phyloP scores from a whole-genome alignment of 192 early-diverging fungal species.

The Linnemannia hyalina region DNA sequence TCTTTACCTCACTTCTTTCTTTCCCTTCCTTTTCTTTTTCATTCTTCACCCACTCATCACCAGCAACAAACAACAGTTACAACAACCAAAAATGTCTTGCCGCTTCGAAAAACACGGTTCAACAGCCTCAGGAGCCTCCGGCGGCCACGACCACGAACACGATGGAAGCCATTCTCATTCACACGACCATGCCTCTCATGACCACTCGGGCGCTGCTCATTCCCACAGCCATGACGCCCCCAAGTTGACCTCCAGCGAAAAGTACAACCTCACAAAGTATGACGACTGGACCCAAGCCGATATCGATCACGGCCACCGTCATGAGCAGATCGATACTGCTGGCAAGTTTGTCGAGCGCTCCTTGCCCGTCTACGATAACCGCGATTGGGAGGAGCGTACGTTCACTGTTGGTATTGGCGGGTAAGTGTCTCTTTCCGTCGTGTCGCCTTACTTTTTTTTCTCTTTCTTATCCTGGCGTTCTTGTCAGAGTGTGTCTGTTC shows the following conservation, averaged over 20 bases:
- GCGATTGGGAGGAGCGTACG: constrained; percentile 92
- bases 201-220: constrained; percentile 60
- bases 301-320: constrained; percentile 89
- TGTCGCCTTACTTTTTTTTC: neutral
- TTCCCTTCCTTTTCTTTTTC: neutral
- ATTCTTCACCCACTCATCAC: neutral
- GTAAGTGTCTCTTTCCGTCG: constrained; percentile 45
- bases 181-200: constrained; percentile 69
- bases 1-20: too few relatives aligned
- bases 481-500: neutral
- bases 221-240: constrained; percentile 75
- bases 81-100: constrained; percentile 48
- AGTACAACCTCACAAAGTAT: constrained; percentile 48
- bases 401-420: constrained; percentile 97
- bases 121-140: constrained; percentile 21
- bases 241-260: constrained; percentile 54
- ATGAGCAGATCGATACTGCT: constrained; percentile 91
- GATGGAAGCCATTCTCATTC: constrained; percentile 63
- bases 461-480: neutral
- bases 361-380: constrained; percentile 74
- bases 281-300: constrained; percentile 52
- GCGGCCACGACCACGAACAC: constrained; percentile 41
- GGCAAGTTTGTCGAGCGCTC: constrained; percentile 85
- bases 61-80: neutral
- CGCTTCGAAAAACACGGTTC: constrained; percentile 66